Base-by-base conservation (phyloP, 441 rosid genomes). In the Kokia cookei region DNA sequence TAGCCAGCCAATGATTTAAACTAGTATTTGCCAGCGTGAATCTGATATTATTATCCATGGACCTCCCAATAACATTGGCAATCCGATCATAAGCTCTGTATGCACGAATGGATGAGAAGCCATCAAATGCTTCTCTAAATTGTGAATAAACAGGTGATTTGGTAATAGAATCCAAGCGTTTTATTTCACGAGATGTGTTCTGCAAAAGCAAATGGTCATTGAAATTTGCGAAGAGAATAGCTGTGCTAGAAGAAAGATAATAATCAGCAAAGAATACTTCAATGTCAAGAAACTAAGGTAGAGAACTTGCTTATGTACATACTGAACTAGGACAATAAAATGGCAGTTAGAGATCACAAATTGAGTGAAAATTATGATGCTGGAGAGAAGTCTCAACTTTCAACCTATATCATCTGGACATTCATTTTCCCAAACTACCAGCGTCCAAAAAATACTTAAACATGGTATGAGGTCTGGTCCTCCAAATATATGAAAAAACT, bases 121-220 rank as follows among this genome's bases (percentile, higher is more conserved):
- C 99, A 83, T 90, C 93, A 74, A 94, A 65, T 35, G 98, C 97
- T 85, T 97, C 99, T 66, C 98, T 97, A 77, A 93, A 93, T 76
- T 93, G 99, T 29, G 98, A 97, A 85, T 97, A 97, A 60, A 97
- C 86, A 51, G 98, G 97, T 51, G 99, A 97, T 77, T 97, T 86
- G 65, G 96, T 93, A 64, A 97, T 82, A 15, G 99, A 93, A 81
- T 93, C 99, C 75, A 97, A 75, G 73, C 99, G 98, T 76, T 90
- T 97, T 27, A 94, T 89, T 89, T 97, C 98, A 14, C 99, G 97
- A 24, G 96, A 85, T 17, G 97, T 97, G 80, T 82, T 91, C 98
- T 96, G 88, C 59, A 77, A 69, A 22, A n/a, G 59, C 35, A 77
- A 42, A 55, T 42, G 40, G 13, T 17, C 48, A 50, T 42, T 55